Evolutionary conservation across 345 rosid genomes (phyloP).

Genomic region (Cardamine chenopodiifolia): DNA sequence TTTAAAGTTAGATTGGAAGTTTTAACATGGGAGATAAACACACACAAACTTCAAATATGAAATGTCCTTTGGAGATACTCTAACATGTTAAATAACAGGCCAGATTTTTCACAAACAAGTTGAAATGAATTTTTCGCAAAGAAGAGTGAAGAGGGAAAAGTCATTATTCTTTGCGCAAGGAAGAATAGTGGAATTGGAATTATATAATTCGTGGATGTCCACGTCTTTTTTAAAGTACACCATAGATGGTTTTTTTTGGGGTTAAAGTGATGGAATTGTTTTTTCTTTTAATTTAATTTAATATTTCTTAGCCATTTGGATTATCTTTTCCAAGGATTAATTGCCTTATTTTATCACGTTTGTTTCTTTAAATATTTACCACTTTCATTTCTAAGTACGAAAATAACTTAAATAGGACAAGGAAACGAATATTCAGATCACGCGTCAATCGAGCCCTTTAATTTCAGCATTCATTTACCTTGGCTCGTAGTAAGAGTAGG

Average conservation of each 20-base stretch:
- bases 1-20: no score
- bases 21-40: no score
- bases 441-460: neutral
- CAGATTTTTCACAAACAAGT: neutral
- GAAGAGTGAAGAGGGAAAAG: neutral
- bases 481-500: neutral
- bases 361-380: neutral
- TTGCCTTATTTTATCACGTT: neutral
- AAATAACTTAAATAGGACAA: no score
- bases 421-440: neutral
- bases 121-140: neutral
- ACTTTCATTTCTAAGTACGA: neutral
- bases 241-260: no score
- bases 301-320: no score
- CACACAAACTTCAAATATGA: no score
- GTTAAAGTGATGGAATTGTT: neutral
- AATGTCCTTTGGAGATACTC: no score
- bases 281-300: no score
- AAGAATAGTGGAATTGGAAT: neutral
- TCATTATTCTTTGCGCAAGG: neutral
- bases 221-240: neutral
- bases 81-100: no score
- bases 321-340: neutral
- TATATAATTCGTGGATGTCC: neutral
- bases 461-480: constrained; percentile 2